Evolutionary conservation across 108 stramenopile species (phyloP), one percentile per base, ranked within the genome.

Genomic region (Schizochytrium sp.): DNA sequence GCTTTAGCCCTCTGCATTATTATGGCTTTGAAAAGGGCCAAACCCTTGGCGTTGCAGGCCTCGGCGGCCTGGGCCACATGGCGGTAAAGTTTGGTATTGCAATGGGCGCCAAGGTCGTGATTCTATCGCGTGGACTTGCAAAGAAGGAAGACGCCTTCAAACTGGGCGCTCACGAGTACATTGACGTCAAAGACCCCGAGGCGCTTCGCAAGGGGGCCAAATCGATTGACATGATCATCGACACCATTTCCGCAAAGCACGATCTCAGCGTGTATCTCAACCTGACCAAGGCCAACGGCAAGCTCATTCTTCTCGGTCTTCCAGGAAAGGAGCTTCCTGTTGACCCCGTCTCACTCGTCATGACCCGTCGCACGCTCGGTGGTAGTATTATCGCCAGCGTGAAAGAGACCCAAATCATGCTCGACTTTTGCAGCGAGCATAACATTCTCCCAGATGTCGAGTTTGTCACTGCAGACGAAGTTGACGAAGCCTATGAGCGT

Each of bases 1-100:
- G 55, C 45, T 96, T 92, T 83, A 72, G 53, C 19, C 93, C 94
- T 5, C 88, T 95, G 69, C 87, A 90, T 48, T 90, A 90, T 72
- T 90, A 92, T 43, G 91, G 92, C 60, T 21, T 58, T 10, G 57
- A 69, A 21, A 72, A 88, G 19, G 92, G 91, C 18, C 88, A 91
- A 72, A 88, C 57, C 19, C 90, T 95, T 8, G 95, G 90, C 19
- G 76, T 95, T 58, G 91, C 91, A 4, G 95, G 95, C 28, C 90
- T 94, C 89, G 95, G 95, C 53, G 95, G 95, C 57, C 90, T 95
- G 16, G 95, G 95, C 44, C 91, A 92, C 72, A 90, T 94, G 91
- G 95, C 87, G 19, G 88, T 95, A 51, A 93, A 94, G 89, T 57
- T 93, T 25, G 94, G 92, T 44, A 91, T 89, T 72, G 92, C 92